These are phyloP conservation scores for Cyberlindnera sargentensis DNA, from an alignment of 805 yeast species.

Conservation along the genomic window DNA sequence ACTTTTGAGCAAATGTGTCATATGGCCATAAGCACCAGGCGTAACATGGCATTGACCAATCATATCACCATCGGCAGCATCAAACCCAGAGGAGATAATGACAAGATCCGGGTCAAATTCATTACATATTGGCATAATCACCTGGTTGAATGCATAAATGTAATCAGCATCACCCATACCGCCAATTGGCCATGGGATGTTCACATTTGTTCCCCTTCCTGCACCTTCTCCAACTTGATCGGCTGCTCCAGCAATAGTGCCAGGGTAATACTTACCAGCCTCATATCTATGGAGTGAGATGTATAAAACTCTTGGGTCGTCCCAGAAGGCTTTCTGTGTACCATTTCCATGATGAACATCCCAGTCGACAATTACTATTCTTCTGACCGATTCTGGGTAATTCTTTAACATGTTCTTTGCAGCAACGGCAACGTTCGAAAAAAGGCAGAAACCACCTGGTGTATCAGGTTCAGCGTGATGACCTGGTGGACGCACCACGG, in stretches of 20 bases:
- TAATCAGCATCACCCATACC: slow-evolving; percentile 97
- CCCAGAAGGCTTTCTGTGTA: slow-evolving; percentile 84
- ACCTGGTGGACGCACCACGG: slow-evolving; percentile 97
- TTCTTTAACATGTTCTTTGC: slow-evolving; percentile 74
- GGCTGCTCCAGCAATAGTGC: slow-evolving; percentile 77
- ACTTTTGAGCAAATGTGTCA: slow-evolving; percentile 87
- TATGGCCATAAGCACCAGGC: slow-evolving; percentile 93
- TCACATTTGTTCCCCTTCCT: slow-evolving; percentile 84
- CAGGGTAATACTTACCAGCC: slow-evolving; percentile 89
- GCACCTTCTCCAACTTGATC: slow-evolving; percentile 77
- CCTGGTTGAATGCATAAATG: slow-evolving; percentile 79
- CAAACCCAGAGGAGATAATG: slow-evolving; percentile 92
- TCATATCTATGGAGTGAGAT: slow-evolving; percentile 91
- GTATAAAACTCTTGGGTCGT: slow-evolving; percentile 87
- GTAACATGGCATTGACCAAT: slow-evolving; percentile 95
- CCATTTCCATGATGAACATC: slow-evolving; percentile 99
- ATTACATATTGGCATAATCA: slow-evolving; percentile 79
- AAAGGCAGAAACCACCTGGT: slow-evolving; percentile 95
- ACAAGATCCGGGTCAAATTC: slow-evolving; percentile 93
- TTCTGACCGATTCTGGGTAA: slow-evolving; percentile 84
- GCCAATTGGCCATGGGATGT: slow-evolving; percentile 87
- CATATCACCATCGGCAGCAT: slow-evolving; percentile 97
- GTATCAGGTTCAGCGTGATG: slow-evolving; percentile 98
- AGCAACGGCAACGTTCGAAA: slow-evolving; percentile 96
- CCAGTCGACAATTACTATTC: slow-evolving; percentile 88